These are phyloP conservation scores for Pyricularia pennisetigena DNA, from an alignment of 2,329 filamentous ascomycete genomes.

Conservation along the genomic window DNA sequence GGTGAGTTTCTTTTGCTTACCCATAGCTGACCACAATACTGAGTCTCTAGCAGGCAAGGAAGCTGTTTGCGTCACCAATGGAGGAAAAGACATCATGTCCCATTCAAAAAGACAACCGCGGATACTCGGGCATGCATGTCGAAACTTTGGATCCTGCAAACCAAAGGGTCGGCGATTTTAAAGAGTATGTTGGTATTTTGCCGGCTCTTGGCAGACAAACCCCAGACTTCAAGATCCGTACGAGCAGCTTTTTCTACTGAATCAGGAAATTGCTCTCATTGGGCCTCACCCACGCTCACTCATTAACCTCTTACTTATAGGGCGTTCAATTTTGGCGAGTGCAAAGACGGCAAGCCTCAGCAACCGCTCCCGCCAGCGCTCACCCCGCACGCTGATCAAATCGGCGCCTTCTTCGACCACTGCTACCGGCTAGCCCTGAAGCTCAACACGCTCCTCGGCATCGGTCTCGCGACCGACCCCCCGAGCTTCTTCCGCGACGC, in stretches of 20 bases:
- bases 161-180: constrained; percentile 51
- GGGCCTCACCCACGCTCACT: neutral
- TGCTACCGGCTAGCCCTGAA: constrained; percentile 66
- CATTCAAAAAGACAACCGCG: constrained; percentile 73
- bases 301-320: constrained; percentile 31
- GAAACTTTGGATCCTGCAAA: constrained; percentile 80
- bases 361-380: constrained; percentile 69
- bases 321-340: constrained; percentile 87
- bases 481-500: constrained; percentile 44
- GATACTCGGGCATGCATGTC: constrained; percentile 80
- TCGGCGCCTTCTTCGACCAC: constrained; percentile 56
- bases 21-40: constrained; percentile 8
- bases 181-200: constrained; percentile 1
- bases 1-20: constrained; percentile 31
- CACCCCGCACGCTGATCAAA: constrained; percentile 43
- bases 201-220: neutral
- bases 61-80: constrained; percentile 61
- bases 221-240: neutral
- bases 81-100: constrained; percentile 66
- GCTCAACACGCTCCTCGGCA: constrained; percentile 67
- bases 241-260: no score
- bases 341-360: constrained; percentile 55
- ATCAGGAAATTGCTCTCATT: neutral
- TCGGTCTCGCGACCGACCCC: constrained; percentile 54
- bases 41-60: constrained; percentile 39